phyloP scores from a whole-genome alignment of 345 rosid species.

The Brassica rapa region DNA sequence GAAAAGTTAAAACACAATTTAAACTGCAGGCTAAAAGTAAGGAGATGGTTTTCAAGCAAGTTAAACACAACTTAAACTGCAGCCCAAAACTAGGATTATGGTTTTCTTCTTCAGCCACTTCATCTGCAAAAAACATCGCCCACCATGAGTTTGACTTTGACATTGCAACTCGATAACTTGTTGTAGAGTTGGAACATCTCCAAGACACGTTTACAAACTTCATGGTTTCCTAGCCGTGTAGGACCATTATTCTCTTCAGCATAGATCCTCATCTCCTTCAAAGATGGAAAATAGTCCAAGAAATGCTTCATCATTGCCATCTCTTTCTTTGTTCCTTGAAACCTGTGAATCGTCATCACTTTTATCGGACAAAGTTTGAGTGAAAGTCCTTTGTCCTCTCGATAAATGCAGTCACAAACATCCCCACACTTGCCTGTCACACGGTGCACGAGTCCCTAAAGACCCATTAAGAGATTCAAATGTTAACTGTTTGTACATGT shows the following conservation, averaged over 20 bases:
- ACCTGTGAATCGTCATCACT: background rate
- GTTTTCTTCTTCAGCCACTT: background rate
- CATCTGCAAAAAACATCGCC: background rate
- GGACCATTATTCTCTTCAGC: background rate
- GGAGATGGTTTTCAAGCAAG: background rate
- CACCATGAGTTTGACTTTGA: background rate
- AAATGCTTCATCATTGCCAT: background rate
- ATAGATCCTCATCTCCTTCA: background rate
- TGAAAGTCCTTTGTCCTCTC: background rate
- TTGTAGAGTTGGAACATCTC: background rate
- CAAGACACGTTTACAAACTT: background rate
- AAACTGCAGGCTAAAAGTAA: too few relatives aligned
- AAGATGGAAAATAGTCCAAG: conserved; percentile 3
- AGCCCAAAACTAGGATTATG: background rate
- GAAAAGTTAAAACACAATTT: too few relatives aligned
- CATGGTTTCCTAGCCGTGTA: background rate
- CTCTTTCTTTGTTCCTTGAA: conserved; percentile 1
- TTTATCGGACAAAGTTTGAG: background rate
- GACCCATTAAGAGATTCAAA: background rate
- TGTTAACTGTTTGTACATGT: background rate
- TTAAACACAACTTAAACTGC: background rate
- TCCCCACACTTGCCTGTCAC: conserved; percentile 8
- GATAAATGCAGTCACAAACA: conserved; percentile 2
- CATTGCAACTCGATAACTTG: background rate
- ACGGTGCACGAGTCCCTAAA: conserved; percentile 13